Base-by-base conservation (phyloP, 108 stramenopile species). In the Nitzschia palea region DNA sequence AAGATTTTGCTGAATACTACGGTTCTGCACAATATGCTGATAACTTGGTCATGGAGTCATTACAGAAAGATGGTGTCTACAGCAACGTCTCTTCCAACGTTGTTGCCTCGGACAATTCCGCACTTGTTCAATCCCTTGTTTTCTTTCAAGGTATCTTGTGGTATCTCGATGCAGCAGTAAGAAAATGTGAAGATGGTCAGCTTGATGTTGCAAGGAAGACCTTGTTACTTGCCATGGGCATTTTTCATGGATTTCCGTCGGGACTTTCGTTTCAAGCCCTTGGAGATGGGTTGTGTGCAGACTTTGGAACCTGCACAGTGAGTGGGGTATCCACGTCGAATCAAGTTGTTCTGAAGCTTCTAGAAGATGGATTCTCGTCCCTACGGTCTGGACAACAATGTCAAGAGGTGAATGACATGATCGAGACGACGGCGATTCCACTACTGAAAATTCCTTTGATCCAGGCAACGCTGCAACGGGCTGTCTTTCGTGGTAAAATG, bases 231-330 rank as follows among this genome's bases (percentile, higher is more conserved):
- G 92, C 83, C 22, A 85, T 68, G 8, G 87, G 87, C 9, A 29
- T 81, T 9, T 79, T 66, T 58, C 67, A 79, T 44, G 92, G 92
- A 26, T n/a, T 86, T 45, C 59, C 84, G 1, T 85, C 89, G 60
- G 92, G 87, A 17, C 8, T 35, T 30, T 60, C 85, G 27, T 45
- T 94, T 29, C 82, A 81, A 56, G 65, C 83, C n/a, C 57, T 94
- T 53, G 89, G 74, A 28, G 83, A 86, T 62, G 83, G 89, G 42
- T 53, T 71, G 18, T 94, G 93, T 62, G 42, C 47, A 9, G 55
- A 70, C n/a, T 94, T 89, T 70, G 65, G 55, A 28, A 74, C 71
- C 4, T 94, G 93, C 43, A 80, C 81, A 25, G 61, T 60, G 14
- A 47, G 55, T 57, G 84, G 73, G 4, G 80, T 82, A 31, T 70